These are phyloP conservation scores for Cryphonectria parasitica DNA, from an alignment of 2,329 filamentous ascomycete genomes.

Conservation along the genomic window DNA sequence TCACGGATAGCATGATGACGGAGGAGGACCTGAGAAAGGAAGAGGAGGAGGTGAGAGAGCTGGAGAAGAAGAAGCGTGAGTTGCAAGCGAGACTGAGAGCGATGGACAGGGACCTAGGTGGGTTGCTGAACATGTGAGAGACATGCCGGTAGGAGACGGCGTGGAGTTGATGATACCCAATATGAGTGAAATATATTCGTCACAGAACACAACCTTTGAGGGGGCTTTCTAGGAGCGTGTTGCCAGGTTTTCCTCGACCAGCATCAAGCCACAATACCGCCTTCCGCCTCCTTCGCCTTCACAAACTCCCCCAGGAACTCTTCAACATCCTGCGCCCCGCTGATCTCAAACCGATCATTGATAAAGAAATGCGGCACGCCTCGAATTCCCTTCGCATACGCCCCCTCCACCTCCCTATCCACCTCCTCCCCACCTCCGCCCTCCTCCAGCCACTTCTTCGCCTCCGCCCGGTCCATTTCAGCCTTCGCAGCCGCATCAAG, in stretches of 20 bases:
- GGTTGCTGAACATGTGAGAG: conserved; percentile 56
- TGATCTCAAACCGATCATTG: conserved; percentile 67
- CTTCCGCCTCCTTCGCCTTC: conserved; percentile 45
- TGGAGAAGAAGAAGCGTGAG: conserved; percentile 61
- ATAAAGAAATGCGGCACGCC: conserved; percentile 79
- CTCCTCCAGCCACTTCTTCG: conserved; percentile 56
- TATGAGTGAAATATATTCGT: background rate
- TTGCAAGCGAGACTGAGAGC: conserved; percentile 55
- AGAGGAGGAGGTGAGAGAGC: conserved; percentile 65
- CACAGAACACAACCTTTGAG: background rate
- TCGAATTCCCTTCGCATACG: conserved; percentile 55
- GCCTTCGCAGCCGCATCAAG: conserved; percentile 55
- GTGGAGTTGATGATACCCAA: conserved; percentile 28
- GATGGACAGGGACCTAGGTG: conserved; percentile 61
- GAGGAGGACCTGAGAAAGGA: conserved; percentile 71
- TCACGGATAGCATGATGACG: conserved; percentile 54
- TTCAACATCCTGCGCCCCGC: conserved; percentile 72
- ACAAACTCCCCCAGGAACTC: conserved; percentile 70
- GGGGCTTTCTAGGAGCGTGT: background rate
- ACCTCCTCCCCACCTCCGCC: conserved; percentile 61
- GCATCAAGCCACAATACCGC: background rate
- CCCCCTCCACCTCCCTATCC: conserved; percentile 57
- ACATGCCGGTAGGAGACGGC: conserved; percentile 8
- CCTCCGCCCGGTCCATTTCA: conserved; percentile 57
- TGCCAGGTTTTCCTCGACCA: background rate